Evolutionary conservation across 2,329 filamentous ascomycete species (phyloP).

Genomic region (Diaporthe ilicicola): DNA sequence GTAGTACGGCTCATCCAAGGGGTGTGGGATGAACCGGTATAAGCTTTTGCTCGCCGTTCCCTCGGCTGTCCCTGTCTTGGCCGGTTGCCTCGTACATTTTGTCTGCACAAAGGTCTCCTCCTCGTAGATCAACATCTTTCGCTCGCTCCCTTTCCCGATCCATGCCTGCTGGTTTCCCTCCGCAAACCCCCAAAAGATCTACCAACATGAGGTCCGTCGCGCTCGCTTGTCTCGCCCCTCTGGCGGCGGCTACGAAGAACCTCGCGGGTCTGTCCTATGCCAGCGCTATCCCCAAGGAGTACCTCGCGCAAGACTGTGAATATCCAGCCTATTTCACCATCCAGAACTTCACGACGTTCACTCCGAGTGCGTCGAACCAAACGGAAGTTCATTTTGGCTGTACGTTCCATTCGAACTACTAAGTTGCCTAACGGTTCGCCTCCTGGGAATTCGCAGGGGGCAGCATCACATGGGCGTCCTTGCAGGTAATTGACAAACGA

Average conservation of each 20-base stretch:
- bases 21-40: background rate
- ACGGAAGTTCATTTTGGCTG: slow-evolving; percentile 51
- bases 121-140: background rate
- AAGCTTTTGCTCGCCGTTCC: slow-evolving; percentile 17
- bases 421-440: background rate
- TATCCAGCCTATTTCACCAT: slow-evolving; percentile 51
- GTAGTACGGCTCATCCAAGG: background rate
- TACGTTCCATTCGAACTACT: background rate
- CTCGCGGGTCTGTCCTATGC: slow-evolving; percentile 7
- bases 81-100: background rate
- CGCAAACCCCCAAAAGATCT: background rate
- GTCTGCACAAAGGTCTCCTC: background rate
- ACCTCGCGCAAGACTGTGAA: slow-evolving; percentile 41
- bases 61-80: slow-evolving; percentile 4
- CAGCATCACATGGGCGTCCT: background rate
- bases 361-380: slow-evolving; percentile 43
- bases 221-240: slow-evolving; percentile 23
- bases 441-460: background rate
- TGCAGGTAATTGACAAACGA: background rate
- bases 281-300: slow-evolving; percentile 15
- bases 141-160: background rate
- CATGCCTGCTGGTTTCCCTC: background rate
- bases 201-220: slow-evolving; percentile 22
- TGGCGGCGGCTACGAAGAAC: slow-evolving; percentile 29
- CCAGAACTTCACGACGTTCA: slow-evolving; percentile 45